These are phyloP conservation scores for Dictyostelium firmibasis DNA, from an alignment of 78 protist genomes.

Conservation along the genomic window DNA sequence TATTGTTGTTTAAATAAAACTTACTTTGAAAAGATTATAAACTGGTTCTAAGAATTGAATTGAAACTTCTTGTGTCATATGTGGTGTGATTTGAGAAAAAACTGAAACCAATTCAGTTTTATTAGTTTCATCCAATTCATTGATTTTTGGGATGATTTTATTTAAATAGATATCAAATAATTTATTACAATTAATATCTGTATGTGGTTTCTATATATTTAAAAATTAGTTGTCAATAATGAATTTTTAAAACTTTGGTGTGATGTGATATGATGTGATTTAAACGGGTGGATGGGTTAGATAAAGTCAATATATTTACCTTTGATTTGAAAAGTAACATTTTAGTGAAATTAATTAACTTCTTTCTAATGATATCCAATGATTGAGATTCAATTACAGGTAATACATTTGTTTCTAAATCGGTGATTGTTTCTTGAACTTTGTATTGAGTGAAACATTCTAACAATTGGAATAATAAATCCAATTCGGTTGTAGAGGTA, in stretches of 20 bases:
- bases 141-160: constrained; percentile 3
- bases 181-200: background rate
- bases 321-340: constrained; percentile 7
- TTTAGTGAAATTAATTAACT: background rate
- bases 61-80: background rate
- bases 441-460: constrained; percentile 49
- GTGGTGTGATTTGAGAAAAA: constrained; percentile 25
- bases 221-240: background rate
- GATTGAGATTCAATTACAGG: constrained; percentile 13
- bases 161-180: constrained; percentile 17
- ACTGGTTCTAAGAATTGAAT: constrained; percentile 14
- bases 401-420: background rate
- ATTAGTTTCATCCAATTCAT: constrained; percentile 8
- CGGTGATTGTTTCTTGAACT: background rate
- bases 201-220: background rate
- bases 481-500: background rate
- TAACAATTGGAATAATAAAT: constrained; percentile 23
- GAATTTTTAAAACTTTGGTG: no score
- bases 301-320: background rate
- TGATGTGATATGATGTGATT: no score
- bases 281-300: background rate
- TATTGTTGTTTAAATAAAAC: background rate
- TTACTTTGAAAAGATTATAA: background rate
- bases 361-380: background rate
- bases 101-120: constrained; percentile 17